phyloP scores from a whole-genome alignment of 352 stramenopile species.

The Globisporangium orthogonon region DNA sequence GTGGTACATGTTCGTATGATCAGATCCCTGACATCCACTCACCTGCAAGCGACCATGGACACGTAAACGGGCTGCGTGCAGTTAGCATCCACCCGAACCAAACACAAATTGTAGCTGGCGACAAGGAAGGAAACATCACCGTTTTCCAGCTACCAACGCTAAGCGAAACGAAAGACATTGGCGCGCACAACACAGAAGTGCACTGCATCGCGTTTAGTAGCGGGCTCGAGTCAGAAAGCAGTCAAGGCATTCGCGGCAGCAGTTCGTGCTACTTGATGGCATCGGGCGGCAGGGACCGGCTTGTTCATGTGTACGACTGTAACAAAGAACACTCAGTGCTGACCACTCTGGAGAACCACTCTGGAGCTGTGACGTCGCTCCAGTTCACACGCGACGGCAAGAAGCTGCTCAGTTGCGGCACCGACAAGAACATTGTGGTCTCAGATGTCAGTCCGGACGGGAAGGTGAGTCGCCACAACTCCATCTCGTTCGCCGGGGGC shows the following conservation, averaged over 20 bases:
- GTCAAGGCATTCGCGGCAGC: not conserved
- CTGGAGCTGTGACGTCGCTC: slow-evolving; percentile 51
- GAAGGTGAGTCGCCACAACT: slow-evolving; percentile 37
- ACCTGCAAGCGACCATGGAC: slow-evolving; percentile 19
- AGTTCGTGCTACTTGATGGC: slow-evolving; percentile 32
- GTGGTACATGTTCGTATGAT: slow-evolving; percentile 44
- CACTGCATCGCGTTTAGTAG: slow-evolving; percentile 51
- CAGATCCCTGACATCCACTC: slow-evolving; percentile 38
- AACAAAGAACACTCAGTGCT: slow-evolving; percentile 23
- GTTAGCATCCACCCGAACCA: slow-evolving; percentile 48
- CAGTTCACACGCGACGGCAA: slow-evolving; percentile 69
- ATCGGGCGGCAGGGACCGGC: slow-evolving; percentile 66
- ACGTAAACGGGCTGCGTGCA: slow-evolving; percentile 35
- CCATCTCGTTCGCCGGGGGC: slow-evolving; percentile 39
- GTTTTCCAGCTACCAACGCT: slow-evolving; percentile 40
- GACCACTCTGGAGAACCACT: slow-evolving; percentile 75
- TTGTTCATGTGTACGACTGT: slow-evolving; percentile 81
- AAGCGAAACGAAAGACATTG: slow-evolving; percentile 27
- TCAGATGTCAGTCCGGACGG: slow-evolving; percentile 34
- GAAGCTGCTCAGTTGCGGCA: slow-evolving; percentile 54
- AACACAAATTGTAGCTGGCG: slow-evolving; percentile 59
- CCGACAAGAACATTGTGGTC: slow-evolving; percentile 70
- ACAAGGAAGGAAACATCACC: slow-evolving; percentile 62
- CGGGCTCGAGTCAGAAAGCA: slow-evolving; percentile 7
- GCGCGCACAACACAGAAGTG: slow-evolving; percentile 67